Percentiles rank a stretch among this genome's conserved stretches.
Conservation (phyloP, 106 monocot species). For the Ottelia alismoides region DNA sequence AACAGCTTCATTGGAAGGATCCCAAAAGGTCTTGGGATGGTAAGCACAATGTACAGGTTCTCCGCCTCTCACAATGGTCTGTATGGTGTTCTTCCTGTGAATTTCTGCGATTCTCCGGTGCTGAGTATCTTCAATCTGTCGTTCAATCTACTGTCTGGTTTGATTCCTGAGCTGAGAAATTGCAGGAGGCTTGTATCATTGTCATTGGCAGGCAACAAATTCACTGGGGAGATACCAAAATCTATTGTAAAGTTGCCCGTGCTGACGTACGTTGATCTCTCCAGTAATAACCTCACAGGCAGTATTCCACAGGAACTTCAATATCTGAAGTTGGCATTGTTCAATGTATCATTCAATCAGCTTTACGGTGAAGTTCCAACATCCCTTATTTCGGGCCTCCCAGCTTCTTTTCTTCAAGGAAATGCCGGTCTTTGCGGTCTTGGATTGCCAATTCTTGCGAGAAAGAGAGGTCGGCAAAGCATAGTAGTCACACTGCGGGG, state of each 20-base stretch:
- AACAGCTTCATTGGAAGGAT: constrained; percentile 52
- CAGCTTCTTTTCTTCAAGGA: constrained; percentile 60
- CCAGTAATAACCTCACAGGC: constrained; percentile 47
- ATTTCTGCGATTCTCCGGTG: constrained; percentile 46
- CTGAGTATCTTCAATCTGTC: constrained; percentile 67
- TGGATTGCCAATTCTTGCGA: constrained; percentile 39
- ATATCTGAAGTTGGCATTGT: constrained; percentile 61
- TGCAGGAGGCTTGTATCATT: constrained; percentile 57
- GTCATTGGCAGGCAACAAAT: constrained; percentile 42
- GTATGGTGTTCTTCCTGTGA: constrained; percentile 35
- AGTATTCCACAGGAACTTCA: constrained; percentile 51
- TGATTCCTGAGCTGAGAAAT: constrained; percentile 34
- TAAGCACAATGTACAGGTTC: constrained; percentile 46
- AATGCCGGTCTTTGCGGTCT: constrained; percentile 69
- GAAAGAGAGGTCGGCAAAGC: background rate
- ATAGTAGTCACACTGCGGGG: background rate
- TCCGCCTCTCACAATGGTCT: constrained; percentile 49
- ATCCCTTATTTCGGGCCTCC: constrained; percentile 35
- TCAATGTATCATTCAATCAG: constrained; percentile 65
- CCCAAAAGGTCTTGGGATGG: constrained; percentile 30
- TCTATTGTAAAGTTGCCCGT: constrained; percentile 46
- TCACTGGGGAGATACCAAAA: constrained; percentile 43
- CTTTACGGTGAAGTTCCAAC: constrained; percentile 45
- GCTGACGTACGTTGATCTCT: constrained; percentile 71
- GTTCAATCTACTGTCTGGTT: constrained; percentile 48